Base-by-base conservation (phyloP, 306 rosid species). In the Pyrus pyrifolia region DNA sequence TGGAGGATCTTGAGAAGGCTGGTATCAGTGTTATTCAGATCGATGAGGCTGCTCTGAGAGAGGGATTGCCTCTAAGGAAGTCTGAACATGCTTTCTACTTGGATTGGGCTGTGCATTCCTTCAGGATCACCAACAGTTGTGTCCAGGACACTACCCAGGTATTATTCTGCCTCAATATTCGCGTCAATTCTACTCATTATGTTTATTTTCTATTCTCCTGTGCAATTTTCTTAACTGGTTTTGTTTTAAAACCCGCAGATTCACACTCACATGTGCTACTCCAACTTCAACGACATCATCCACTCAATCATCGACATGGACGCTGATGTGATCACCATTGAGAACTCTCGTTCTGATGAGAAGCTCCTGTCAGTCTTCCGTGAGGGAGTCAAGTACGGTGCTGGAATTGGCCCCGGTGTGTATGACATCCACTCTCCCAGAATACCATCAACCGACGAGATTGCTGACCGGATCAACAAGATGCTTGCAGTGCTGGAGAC, bases 201-300 rank as follows among this genome's bases (percentile, higher is more conserved):
- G 4, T 58, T 61, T 59, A 11, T 68, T 30, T 49, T 64, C 5
- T 8, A 3, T 60, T 30, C 11, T 2, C 5, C 33, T 19, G 42
- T 23, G 55, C 59, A 2, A 9, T 49, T 29, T 44, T 73, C 67
- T 57, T 59, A 71, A 27, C 30, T 62, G 59, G 21, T 11, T 59
- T 44, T n/a, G 8, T 10, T 52, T 55, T 66, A 1, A 21, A 70
- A 70, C 70, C 64, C 11, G 74, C 96, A 93, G 98, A 91, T 93
- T 82, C 98, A 93, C 88, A 93, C 98, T 27, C 98, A 93, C 91
- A 93, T 93, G 98, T 93, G 98, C 86, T 93, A 93, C 82, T 93
- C 98, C 17, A 85, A 93, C 97, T 93, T 93, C 83, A 93, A 93
- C 70, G 97, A 93, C 88, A 93, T 93, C 74, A 93, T 93, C 84